Evolutionary conservation across 768 basidiomycete genomes (phyloP), one percentile per base, ranked within the genome.

Genomic region (Russula olivacea): DNA sequence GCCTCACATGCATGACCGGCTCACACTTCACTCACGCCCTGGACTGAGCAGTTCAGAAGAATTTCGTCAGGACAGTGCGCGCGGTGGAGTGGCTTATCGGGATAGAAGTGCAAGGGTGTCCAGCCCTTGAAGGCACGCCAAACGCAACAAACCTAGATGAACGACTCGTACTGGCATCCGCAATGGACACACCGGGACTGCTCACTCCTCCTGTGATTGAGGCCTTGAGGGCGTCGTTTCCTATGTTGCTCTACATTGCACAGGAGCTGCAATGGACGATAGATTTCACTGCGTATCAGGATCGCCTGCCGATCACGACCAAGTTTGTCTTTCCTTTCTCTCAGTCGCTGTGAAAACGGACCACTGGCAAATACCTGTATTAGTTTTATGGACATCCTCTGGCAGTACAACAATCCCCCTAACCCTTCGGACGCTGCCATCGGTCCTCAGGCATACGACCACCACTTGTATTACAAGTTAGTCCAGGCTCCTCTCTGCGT

Each of bases 311-410:
- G 23, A 53, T 68, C 32, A 66, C 65, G 2, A 68, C 67, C 34
- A 63, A 50, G 67, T 28, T 21, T 8, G 55, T 51, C 40, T 53
- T 48, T 40, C 17, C 34, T 4, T 10, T 36, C 15, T 14, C 47
- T 28, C 10, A 5, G 5, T 36, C 8, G n/a, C 3, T 0, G 23
- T 53, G 23, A 61, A 6, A 7, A 19, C n/a, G n/a, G n/a, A n/a
- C n/a, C n/a, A 10, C 34, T 45, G 4, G 40, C 21, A 14, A 2
- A n/a, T n/a, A 2, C 28, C 19, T 4, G 47, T 43, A 28, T 6
- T 66, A 91, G 89, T 67, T 90, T 90, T 71, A 91, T 91, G 88
- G 88, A 92, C 66, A 69, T 88, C 52, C 83, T 82, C 63, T 92
- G 90, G 90, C 90, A 92, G 69, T 72, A 77, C 71, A 79, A 86